phyloP scores from a whole-genome alignment of 1,139 yeast genomes.

The Taphrina betulina region DNA sequence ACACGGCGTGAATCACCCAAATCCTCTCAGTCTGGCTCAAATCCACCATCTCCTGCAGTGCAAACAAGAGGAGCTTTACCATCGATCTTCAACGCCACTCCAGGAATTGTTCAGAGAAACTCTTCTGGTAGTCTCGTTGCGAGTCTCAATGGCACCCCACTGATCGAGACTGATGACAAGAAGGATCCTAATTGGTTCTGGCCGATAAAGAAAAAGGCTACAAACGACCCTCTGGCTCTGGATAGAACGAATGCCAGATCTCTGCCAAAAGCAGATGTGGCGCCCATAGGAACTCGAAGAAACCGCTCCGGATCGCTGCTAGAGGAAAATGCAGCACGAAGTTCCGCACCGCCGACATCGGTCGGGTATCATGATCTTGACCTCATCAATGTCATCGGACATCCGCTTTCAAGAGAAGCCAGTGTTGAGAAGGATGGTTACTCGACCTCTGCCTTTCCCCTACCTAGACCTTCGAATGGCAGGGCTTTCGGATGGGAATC shows the following conservation, averaged over 20 bases:
- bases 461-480: constrained; percentile 19
- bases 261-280: constrained; percentile 29
- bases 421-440: constrained; percentile 10
- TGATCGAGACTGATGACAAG: background rate
- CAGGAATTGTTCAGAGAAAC: constrained; percentile 9
- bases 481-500: constrained; percentile 23
- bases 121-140: constrained; percentile 21
- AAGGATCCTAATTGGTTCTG: constrained; percentile 24
- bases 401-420: constrained; percentile 4
- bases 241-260: constrained; percentile 24
- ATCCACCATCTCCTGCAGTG: constrained; percentile 24
- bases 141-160: constrained; percentile 23
- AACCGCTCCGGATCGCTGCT: constrained; percentile 21
- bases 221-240: constrained; percentile 22
- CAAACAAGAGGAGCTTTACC: constrained; percentile 10
- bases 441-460: constrained; percentile 15
- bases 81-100: constrained; percentile 18
- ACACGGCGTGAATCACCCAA: constrained; percentile 24
- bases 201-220: constrained; percentile 6
- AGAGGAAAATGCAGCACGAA: constrained; percentile 7
- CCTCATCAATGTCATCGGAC: background rate
- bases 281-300: constrained; percentile 30
- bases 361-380: constrained; percentile 15
- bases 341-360: background rate
- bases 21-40: constrained; percentile 27